Evolutionary conservation across 2,329 filamentous ascomycete genomes (phyloP), one percentile per base, ranked within the genome.

Genomic region (Talaromyces sp.): DNA sequence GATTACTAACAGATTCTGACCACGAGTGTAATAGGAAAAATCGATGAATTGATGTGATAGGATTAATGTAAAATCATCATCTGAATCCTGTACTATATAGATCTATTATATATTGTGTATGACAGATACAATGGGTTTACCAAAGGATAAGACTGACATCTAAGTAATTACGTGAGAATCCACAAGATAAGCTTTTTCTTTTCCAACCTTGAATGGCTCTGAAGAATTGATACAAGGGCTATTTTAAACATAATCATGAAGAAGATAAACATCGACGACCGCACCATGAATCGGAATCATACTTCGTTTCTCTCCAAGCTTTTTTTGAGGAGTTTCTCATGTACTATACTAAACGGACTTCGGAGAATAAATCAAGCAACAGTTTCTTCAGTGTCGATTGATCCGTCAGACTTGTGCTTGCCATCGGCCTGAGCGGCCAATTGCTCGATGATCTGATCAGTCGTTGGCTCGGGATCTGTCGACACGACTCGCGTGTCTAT

Each of bases 321-420:
- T 59, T 31, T 59, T 59, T 27, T 19, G 13, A 33, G 27, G 22
- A 27, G 8, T 41, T 45, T 43, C 39, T 45, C 15, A 45, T 27
- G n/a, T 31, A 19, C 9, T n/a, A 59, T 33, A 25, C 22, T n/a
- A 52, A 8, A 52, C 49, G 22, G 27, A 11, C 22, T 17, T 33
- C 17, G 8, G 10, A 3, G 39, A 25, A 3, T 37, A 39, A 54
- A 45, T 19, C 47, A 62, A 43, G 49, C 37, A 15, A 50, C 9
- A 2, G 49, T 27, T 59, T 45, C 22, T 41, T 63, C 50, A 9
- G 25, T 31, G 7, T 66, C 52, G 13, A 62, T 25, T 10, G 64
- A 59, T 61, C 66, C 57, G 43, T 69, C 65, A 47, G 61, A 64
- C 47, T 15, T 31, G 31, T 63, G 65, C 43, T 62, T 66, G 33